A percentile compares a stretch with the other conserved stretches of the same genome.
These are phyloP conservation scores for Myriosclerotinia scirpicola DNA, from an alignment of 2,329 filamentous ascomycete species.

Conservation along the genomic window DNA sequence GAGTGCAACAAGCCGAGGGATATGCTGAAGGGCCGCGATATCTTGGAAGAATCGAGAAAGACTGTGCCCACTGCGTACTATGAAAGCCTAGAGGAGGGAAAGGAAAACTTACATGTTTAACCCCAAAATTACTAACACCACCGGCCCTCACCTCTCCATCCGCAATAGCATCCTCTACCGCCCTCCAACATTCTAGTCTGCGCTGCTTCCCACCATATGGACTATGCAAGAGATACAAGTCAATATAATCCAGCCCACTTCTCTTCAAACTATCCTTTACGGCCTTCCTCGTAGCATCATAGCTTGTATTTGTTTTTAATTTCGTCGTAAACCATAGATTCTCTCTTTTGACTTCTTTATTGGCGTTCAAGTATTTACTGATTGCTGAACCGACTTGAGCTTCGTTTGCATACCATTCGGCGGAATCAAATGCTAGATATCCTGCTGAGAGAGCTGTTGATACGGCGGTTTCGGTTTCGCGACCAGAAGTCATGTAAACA, in stretches of 20 bases:
- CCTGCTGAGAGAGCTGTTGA: constrained; percentile 45
- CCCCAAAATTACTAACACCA: constrained; percentile 77
- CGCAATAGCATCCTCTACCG: constrained; percentile 72
- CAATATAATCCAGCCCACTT: constrained; percentile 71
- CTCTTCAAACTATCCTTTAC: constrained; percentile 65
- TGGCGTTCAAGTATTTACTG: constrained; percentile 52
- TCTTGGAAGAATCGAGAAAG: neutral
- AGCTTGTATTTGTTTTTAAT: constrained; percentile 61
- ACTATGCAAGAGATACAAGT: constrained; percentile 76
- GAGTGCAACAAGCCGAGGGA: no score
- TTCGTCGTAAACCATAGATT: constrained; percentile 82
- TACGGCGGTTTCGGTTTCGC: constrained; percentile 59
- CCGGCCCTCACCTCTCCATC: constrained; percentile 69
- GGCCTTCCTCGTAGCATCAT: constrained; percentile 64
- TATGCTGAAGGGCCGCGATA: neutral
- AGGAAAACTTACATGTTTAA: constrained; percentile 60
- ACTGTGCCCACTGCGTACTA: neutral
- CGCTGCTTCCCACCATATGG: constrained; percentile 72
- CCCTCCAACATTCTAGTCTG: constrained; percentile 71
- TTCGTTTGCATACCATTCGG: constrained; percentile 67
- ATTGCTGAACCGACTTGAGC: constrained; percentile 67
- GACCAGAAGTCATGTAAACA: constrained; percentile 68
- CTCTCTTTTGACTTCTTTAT: constrained; percentile 57
- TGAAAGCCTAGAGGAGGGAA: neutral
- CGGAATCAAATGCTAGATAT: constrained; percentile 54